Evolutionary conservation across 106 monocot species (phyloP).

Genomic region (Dendrobium nobile): DNA sequence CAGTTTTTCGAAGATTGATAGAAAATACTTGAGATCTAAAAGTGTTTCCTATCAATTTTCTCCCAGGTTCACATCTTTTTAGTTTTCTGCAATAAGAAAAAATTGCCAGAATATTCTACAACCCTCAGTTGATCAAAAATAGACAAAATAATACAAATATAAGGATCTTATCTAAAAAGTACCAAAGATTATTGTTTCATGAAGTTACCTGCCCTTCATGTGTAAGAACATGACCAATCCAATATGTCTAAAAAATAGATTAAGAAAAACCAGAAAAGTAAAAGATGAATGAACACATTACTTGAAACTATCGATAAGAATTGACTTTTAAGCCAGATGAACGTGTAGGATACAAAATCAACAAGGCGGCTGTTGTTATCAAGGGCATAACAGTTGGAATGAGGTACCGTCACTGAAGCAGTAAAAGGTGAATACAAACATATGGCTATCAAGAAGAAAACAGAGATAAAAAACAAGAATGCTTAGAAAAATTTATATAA

Average conservation of each 20-base stretch:
- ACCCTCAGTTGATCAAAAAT: not conserved
- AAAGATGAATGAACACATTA: not conserved
- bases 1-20: too few species aligned
- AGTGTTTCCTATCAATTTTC: not conserved
- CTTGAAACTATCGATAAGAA: not conserved
- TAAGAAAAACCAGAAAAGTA: constrained; percentile 39
- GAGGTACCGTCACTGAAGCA: constrained; percentile 37
- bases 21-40: too few species aligned
- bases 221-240: constrained; percentile 71
- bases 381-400: constrained; percentile 72
- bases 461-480: not conserved
- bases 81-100: not conserved
- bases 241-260: constrained; percentile 59
- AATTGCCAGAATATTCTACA: not conserved
- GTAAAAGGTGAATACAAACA: constrained; percentile 11
- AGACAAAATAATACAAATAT: not conserved
- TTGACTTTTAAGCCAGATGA: not conserved
- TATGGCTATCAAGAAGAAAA: constrained; percentile 17
- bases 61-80: not conserved
- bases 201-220: constrained; percentile 68
- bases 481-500: not conserved
- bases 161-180: not conserved
- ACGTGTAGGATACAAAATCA: constrained; percentile 81
- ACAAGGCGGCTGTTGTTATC: constrained; percentile 74
- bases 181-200: not conserved